Base-by-base conservation (phyloP, 257 asterid genomes). In the Agastache rugosa region DNA sequence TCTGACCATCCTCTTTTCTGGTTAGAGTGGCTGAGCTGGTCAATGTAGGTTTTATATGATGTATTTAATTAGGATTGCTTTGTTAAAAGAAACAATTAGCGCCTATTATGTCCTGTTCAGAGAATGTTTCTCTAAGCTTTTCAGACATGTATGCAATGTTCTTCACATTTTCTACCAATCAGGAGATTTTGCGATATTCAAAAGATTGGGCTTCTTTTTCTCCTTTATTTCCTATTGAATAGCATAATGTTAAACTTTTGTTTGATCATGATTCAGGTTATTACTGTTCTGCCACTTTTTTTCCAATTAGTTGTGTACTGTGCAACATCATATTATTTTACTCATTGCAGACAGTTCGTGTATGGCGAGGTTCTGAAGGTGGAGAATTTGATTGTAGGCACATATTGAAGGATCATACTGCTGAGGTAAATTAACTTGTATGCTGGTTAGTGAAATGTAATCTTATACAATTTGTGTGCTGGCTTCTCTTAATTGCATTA, bases 281-380 rank as follows among this genome's bases (percentile, higher is more conserved):
- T 29, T 63, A 50, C 47, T 62, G 42, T 14, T 39, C 34, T 51
- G 5, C 48, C 16, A 19, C 71, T 63, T 22, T 20, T 16, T 42
- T 15, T 41, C 35, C 48, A n/a, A 48, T 39, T 27, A 51, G 59
- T 45, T 34, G 20, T 37, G 47, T 65, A 63, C 19, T 63, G 56
- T 48, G 10, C 61, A 55, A 74, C 59, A 58, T 29, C 61, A 68
- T 72, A 22, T 44, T 59, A 11, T 71, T 75, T 23, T 78, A 19
- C 58, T 67, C 42, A 73, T 67, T 87, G 81, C 95, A 95, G 99
- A 92, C 99, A 27, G 99, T 95, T 69, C 98, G 99, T 31, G 79
- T 95, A 69, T 95, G 99, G 99, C 87, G 69, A 82, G 95, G 84
- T 61, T 85, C 95, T 55, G 94, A 92, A 75, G 80, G 86, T 75